These are phyloP conservation scores for Lentinula edodes DNA, from an alignment of 768 basidiomycete species.

Conservation along the genomic window DNA sequence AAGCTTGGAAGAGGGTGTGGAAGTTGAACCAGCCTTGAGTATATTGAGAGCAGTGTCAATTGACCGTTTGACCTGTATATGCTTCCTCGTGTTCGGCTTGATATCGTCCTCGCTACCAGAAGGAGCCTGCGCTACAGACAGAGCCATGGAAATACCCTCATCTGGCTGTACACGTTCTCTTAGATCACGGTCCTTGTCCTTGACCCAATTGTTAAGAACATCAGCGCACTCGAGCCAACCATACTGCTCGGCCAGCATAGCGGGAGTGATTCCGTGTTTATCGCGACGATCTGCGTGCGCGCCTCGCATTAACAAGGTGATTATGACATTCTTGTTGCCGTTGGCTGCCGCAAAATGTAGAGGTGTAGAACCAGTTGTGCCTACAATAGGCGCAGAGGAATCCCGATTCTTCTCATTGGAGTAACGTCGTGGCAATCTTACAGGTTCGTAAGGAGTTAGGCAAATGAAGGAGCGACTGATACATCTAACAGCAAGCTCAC, in stretches of 20 bases:
- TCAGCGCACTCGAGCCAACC: conserved; percentile 78
- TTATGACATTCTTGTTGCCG: conserved; percentile 76
- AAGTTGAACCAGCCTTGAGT: conserved; percentile 28
- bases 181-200: conserved; percentile 58
- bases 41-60: conserved; percentile 68
- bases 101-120: conserved; percentile 14
- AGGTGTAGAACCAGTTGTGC: conserved; percentile 86
- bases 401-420: conserved; percentile 65
- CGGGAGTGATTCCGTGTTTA: conserved; percentile 89
- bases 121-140: conserved; percentile 15
- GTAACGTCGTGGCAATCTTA: conserved; percentile 68
- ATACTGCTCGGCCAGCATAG: conserved; percentile 73
- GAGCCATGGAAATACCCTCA: conserved; percentile 13
- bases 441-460: conserved; percentile 5
- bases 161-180: conserved; percentile 41
- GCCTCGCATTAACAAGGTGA: conserved; percentile 77
- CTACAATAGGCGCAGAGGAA: conserved; percentile 64
- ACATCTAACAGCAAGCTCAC: conserved; percentile 31
- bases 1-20: conserved; percentile 24
- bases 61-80: conserved; percentile 71
- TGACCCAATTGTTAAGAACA: conserved; percentile 60
- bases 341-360: conserved; percentile 97
- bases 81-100: conserved; percentile 33
- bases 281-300: conserved; percentile 79
- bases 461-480: conserved; percentile 1